Conservation (phyloP, 805 yeast genomes). For the Candida ficus region DNA sequence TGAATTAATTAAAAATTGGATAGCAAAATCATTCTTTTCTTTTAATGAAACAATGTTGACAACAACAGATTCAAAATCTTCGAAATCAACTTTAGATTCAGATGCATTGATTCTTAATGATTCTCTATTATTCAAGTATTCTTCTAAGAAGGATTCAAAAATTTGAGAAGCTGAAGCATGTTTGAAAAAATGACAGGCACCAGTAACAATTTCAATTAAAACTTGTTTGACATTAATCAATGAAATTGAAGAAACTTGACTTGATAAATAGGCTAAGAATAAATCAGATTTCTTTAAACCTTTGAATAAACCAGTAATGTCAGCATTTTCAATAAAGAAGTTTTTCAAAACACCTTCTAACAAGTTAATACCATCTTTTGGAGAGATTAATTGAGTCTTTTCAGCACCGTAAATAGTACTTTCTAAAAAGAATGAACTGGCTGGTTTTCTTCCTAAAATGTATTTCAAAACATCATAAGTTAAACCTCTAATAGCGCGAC, state of each 20-base stretch:
- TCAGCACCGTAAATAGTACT: conserved; percentile 53
- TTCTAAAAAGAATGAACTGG: conserved; percentile 40
- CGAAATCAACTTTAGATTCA: conserved; percentile 44
- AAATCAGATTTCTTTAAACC: conserved; percentile 53
- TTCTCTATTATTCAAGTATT: conserved; percentile 43
- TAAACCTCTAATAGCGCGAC: conserved; percentile 44
- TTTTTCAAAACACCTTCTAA: conserved; percentile 37
- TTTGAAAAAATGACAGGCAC: conserved; percentile 30
- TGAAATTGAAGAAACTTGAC: conserved; percentile 53
- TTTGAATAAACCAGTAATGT: conserved; percentile 35
- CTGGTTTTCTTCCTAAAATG: conserved; percentile 32
- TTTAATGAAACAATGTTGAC: conserved; percentile 56
- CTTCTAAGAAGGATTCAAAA: conserved; percentile 39
- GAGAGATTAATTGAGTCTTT: conserved; percentile 49
- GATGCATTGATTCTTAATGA: conserved; percentile 39
- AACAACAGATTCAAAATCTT: conserved; percentile 50
- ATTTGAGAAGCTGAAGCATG: conserved; percentile 43
- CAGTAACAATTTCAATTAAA: conserved; percentile 41
- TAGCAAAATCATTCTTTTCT: conserved; percentile 52
- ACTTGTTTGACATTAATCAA: conserved; percentile 53
- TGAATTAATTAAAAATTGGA: conserved; percentile 54
- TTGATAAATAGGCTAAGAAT: conserved; percentile 58
- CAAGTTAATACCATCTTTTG: conserved; percentile 55
- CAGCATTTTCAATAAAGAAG: conserved; percentile 45
- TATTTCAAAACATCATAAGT: conserved; percentile 34